phyloP scores from a whole-genome alignment of 129 eudicot genomes.

The Pulicaria dysenterica region DNA sequence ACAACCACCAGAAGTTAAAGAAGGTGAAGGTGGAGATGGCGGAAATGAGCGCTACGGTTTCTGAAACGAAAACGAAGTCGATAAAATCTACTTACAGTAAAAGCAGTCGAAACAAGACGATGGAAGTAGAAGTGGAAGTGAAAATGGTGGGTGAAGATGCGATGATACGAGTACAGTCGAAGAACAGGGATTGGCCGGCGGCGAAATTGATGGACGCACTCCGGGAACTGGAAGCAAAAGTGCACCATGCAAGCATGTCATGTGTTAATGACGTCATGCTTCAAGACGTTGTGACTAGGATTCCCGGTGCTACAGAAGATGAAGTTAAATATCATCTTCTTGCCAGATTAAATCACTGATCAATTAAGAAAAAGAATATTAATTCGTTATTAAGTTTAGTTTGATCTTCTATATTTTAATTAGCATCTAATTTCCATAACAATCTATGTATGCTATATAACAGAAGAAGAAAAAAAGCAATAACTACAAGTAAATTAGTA shows the following conservation, averaged over 20 bases:
- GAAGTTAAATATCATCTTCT: conserved; percentile 51
- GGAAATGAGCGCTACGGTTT: background rate
- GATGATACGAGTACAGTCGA: conserved; percentile 56
- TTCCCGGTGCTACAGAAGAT: conserved; percentile 35
- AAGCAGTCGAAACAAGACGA: background rate
- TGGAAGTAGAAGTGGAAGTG: conserved; percentile 47
- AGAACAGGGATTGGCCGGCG: conserved; percentile 39
- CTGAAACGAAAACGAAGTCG: background rate
- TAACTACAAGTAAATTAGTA: too few species aligned
- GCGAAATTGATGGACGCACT: conserved; percentile 58
- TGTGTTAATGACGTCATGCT: conserved; percentile 56
- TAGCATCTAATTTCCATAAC: background rate
- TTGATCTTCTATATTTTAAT: background rate
- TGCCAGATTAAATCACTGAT: conserved; percentile 13
- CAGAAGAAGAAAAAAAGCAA: too few species aligned
- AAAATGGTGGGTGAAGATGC: conserved; percentile 60
- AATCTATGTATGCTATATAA: background rate
- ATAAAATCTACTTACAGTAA: background rate
- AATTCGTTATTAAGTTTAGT: background rate
- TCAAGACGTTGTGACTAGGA: conserved; percentile 62
- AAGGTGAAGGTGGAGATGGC: conserved; percentile 23
- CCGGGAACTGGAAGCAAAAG: conserved; percentile 48
- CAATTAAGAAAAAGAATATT: background rate
- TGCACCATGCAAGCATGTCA: conserved; percentile 72
- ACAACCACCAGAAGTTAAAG: background rate